Percentiles rank a stretch among this genome's conserved stretches.
These are phyloP conservation scores for Pisolithus microcarpus DNA, from an alignment of 768 basidiomycete species.

Conservation along the genomic window DNA sequence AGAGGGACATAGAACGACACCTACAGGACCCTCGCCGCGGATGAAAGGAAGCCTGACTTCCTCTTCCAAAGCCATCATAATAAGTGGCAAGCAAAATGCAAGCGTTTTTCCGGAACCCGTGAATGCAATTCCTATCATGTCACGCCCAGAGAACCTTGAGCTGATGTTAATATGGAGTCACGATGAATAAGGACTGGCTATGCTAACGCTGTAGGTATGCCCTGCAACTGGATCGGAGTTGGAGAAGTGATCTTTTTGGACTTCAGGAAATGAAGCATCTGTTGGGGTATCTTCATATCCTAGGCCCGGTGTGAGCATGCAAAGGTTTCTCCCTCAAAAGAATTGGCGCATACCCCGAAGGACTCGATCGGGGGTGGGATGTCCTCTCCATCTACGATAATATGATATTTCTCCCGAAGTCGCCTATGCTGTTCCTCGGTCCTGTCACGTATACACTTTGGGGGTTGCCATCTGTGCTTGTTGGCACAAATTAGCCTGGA, in stretches of 20 bases:
- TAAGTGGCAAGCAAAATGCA: slow-evolving; percentile 95
- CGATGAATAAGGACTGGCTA: slow-evolving; percentile 1
- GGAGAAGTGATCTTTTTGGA: slow-evolving; percentile 79
- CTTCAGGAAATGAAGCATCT: slow-evolving; percentile 76
- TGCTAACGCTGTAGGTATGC: slow-evolving; percentile 87
- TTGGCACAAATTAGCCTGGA: not conserved
- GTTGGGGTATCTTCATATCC: slow-evolving; percentile 98
- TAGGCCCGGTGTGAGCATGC: slow-evolving; percentile 24
- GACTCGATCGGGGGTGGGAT: slow-evolving; percentile 89
- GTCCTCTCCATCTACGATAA: slow-evolving; percentile 90
- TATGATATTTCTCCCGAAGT: slow-evolving; percentile 87
- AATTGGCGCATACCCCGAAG: slow-evolving; percentile 51
- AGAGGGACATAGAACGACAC: slow-evolving; percentile 92
- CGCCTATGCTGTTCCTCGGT: slow-evolving; percentile 61
- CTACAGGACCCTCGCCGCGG: slow-evolving; percentile 95
- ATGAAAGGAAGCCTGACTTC: slow-evolving; percentile 85
- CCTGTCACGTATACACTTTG: slow-evolving; percentile 70
- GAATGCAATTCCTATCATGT: slow-evolving; percentile 98
- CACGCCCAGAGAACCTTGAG: slow-evolving; percentile 82
- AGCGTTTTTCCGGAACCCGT: slow-evolving; percentile 98
- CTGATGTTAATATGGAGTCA: slow-evolving; percentile 6
- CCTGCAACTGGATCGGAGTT: slow-evolving; percentile 96
- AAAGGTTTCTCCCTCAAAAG: not conserved
- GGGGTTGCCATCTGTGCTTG: slow-evolving; percentile 73
- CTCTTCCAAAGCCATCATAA: slow-evolving; percentile 94